Evolutionary conservation across 2,329 filamentous ascomycete genomes (phyloP).

Genomic region (Colletotrichum gloeosporioides): DNA sequence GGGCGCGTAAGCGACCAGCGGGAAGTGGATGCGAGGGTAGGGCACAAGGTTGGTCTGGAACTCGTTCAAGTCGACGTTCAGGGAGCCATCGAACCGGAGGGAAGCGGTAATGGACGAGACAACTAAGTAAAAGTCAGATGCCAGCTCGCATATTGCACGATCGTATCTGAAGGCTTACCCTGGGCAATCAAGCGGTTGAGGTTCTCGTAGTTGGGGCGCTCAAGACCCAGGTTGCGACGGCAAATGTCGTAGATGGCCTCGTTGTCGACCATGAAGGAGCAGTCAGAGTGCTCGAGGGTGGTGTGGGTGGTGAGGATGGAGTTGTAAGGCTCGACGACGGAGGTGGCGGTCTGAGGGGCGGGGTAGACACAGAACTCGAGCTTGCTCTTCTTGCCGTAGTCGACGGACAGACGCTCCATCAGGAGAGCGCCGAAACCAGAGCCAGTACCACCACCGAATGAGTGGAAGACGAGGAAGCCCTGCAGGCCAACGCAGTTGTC

Average conservation of each 20-base stretch:
- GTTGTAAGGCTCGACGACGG: conserved; percentile 99
- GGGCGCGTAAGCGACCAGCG: conserved; percentile 93
- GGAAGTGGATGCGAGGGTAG: conserved; percentile 99
- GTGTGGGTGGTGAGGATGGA: conserved; percentile 99
- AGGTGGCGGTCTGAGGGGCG: conserved; percentile 94
- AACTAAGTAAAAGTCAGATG: conserved; percentile 58
- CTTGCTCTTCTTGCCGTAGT: conserved; percentile 99
- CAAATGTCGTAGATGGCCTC: conserved; percentile 99
- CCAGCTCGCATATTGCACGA: background rate
- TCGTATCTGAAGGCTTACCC: conserved; percentile 55
- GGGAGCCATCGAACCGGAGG: conserved; percentile 96
- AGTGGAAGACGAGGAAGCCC: conserved; percentile 99
- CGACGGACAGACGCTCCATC: conserved; percentile 98
- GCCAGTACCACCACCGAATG: conserved; percentile 97
- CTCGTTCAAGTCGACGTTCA: conserved; percentile 99
- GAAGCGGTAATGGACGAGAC: conserved; percentile 98
- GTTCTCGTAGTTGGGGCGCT: conserved; percentile 98
- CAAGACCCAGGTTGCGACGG: conserved; percentile 94
- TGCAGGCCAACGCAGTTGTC: conserved; percentile 98
- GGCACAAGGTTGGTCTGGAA: conserved; percentile 99
- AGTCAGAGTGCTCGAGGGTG: conserved; percentile 98
- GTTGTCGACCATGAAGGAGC: conserved; percentile 99
- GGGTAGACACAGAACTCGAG: conserved; percentile 99
- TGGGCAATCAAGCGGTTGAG: conserved; percentile 98
- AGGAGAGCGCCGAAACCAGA: conserved; percentile 98